These are phyloP conservation scores for Sideroxylon spinosum DNA, from an alignment of 179 eudicot species.

Conservation along the genomic window DNA sequence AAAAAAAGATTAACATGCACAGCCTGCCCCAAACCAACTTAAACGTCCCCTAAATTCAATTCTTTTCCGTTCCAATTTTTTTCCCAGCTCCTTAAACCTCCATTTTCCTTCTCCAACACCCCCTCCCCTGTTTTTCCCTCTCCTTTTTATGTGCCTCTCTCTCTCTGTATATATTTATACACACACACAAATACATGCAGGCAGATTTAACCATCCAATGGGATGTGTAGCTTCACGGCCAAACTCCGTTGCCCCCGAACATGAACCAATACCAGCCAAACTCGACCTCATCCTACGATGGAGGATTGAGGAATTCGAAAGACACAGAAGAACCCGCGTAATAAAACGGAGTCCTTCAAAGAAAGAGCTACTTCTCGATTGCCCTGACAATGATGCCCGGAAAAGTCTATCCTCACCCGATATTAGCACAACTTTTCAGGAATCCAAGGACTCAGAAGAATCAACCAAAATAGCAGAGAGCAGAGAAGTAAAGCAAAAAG, in stretches of 20 bases:
- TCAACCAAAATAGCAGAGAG: background rate
- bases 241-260: background rate
- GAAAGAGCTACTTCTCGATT: slow-evolving; percentile 22
- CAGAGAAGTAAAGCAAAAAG: background rate
- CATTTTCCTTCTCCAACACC: background rate
- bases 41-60: slow-evolving; percentile 10
- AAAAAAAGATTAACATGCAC: background rate
- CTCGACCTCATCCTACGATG: slow-evolving; percentile 22
- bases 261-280: slow-evolving; percentile 16
- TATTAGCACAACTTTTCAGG: background rate
- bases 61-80: background rate
- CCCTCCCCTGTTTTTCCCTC: background rate
- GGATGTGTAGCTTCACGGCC: slow-evolving; percentile 31
- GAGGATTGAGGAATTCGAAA: slow-evolving; percentile 24
- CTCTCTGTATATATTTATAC: too few species aligned
- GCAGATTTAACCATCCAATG: slow-evolving; percentile 12
- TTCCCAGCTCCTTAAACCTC: background rate
- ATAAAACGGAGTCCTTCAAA: slow-evolving; percentile 15
- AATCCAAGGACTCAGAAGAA: background rate
- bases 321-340: background rate
- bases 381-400: background rate
- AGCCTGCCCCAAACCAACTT: background rate
- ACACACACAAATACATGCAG: background rate
- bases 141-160: background rate
- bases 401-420: background rate